A percentile compares a stretch with the other conserved stretches of the same genome.
Conservation (phyloP, 108 stramenopile species). For the Cyclostephanos tholiformis region DNA sequence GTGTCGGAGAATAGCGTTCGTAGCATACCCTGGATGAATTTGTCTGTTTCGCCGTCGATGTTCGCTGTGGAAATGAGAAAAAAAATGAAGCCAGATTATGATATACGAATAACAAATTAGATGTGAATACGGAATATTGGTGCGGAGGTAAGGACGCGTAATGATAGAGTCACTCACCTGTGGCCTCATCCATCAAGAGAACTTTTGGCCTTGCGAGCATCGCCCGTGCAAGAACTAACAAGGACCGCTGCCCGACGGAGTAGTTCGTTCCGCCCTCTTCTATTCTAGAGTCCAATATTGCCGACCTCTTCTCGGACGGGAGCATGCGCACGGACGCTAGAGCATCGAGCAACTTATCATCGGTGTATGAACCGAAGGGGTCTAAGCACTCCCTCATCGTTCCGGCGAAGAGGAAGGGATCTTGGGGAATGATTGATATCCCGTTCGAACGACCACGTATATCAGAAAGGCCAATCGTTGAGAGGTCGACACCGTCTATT, state of each 20-base stretch:
- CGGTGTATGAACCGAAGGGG: constrained; percentile 73
- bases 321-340: constrained; percentile 62
- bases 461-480: constrained; percentile 70
- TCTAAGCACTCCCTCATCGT: constrained; percentile 93
- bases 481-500: constrained; percentile 83
- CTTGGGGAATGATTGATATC: constrained; percentile 94
- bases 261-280: constrained; percentile 91
- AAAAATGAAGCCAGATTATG: not conserved
- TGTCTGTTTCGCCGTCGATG: constrained; percentile 83
- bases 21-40: constrained; percentile 87
- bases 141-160: not conserved
- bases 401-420: constrained; percentile 92
- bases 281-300: constrained; percentile 49
- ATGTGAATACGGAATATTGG: not conserved
- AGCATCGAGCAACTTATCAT: constrained; percentile 80
- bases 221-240: constrained; percentile 90
- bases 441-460: constrained; percentile 73
- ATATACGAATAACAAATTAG: not conserved
- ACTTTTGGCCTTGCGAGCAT: constrained; percentile 75
- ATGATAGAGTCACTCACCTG: constrained; percentile 41
- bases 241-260: constrained; percentile 89
- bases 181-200: constrained; percentile 84
- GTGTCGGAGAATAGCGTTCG: constrained; percentile 79
- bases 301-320: constrained; percentile 36
- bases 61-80: constrained; percentile 34